phyloP scores from a whole-genome alignment of 2,329 filamentous ascomycete species.

The Exophiala viscosa region DNA sequence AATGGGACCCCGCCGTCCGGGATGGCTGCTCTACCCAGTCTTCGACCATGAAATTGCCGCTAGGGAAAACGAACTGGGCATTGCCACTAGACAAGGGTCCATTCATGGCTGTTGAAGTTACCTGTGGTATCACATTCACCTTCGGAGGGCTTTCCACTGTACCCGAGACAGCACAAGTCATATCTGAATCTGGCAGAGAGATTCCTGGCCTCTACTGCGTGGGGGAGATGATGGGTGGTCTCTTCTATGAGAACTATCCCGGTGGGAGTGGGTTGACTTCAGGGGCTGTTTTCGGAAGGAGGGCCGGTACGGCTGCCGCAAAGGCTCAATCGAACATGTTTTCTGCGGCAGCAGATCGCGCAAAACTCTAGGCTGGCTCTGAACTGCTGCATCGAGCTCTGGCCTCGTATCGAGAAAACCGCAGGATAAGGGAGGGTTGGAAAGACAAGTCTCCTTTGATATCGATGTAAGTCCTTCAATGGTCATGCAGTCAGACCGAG shows the following conservation, averaged over 20 bases:
- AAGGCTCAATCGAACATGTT: too few species aligned
- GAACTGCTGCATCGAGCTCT: too few species aligned
- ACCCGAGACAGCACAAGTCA: conserved; percentile 51
- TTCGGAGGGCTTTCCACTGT: conserved; percentile 62
- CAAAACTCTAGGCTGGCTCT: too few species aligned
- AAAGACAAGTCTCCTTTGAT: too few species aligned
- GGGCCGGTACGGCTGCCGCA: conserved; percentile 39
- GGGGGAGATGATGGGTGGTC: conserved; percentile 64
- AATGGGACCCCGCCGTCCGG: conserved; percentile 59
- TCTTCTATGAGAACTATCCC: conserved; percentile 63
- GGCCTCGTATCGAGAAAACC: too few species aligned
- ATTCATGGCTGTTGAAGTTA: conserved; percentile 62
- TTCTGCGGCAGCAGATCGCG: too few species aligned
- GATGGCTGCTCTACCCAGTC: conserved; percentile 62
- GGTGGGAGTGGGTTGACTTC: conserved; percentile 61
- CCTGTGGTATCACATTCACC: conserved; percentile 64
- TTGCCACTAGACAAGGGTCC: conserved; percentile 54
- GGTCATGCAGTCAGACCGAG: too few species aligned
- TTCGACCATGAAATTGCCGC: conserved; percentile 36
- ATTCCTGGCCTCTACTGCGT: conserved; percentile 58
- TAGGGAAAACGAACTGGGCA: conserved; percentile 66
- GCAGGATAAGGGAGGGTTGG: too few species aligned
- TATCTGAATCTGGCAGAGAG: conserved; percentile 44
- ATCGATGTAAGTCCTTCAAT: too few species aligned
- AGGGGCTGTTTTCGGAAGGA: conserved; percentile 52